Base-by-base conservation (phyloP, 1,284 basidiomycete species). In the Cystobasidiaceae sp. region DNA sequence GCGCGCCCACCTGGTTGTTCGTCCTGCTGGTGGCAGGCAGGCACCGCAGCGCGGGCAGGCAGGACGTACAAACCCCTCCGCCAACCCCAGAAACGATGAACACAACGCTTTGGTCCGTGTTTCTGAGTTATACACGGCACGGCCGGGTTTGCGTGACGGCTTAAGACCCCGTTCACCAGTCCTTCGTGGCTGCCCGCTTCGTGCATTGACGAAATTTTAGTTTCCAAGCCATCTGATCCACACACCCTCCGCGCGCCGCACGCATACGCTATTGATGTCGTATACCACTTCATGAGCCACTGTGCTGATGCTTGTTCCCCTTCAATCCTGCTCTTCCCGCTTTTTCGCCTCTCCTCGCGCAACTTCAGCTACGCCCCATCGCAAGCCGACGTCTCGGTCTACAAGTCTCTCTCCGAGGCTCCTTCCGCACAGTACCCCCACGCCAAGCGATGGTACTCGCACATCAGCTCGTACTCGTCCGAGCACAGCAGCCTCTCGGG, bases 361-460 rank as follows among this genome's bases (percentile, higher is more conserved):
- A n/a, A 55, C 46, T 37, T 30, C 75, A 98, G 94, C 70, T 92
- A 91, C 82, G 86, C 87, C 63, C 89, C 94, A 66, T 93, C 93
- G 60, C 93, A 97, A 81, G 93, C 94, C 70, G 94, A 99, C 81
- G 93, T 97, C 62, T 85, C 85, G 75, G 90, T 96, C 78, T 96
- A 88, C 86, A 90, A 90, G 78, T 81, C 86, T 43, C 79, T 89
- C 75, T 80, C 82, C 61, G 82, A 82, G 37, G 88, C 89, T 66
- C 81, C 84, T 71, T 83, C 87, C 51, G 76, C 84, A 59, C 79
- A 82, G 68, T 84, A 84, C 80, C 89, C 91, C 67, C 84, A 93
- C 79, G 84, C 86, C 68, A 83, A 87, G 50, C 85, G 96, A 77
- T 99, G 94, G 94, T 96, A 91, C 84, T 85, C 81, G 69, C 93